Evolutionary conservation across 768 basidiomycete species (phyloP).

Genomic region (Pleurotus giganteus): DNA sequence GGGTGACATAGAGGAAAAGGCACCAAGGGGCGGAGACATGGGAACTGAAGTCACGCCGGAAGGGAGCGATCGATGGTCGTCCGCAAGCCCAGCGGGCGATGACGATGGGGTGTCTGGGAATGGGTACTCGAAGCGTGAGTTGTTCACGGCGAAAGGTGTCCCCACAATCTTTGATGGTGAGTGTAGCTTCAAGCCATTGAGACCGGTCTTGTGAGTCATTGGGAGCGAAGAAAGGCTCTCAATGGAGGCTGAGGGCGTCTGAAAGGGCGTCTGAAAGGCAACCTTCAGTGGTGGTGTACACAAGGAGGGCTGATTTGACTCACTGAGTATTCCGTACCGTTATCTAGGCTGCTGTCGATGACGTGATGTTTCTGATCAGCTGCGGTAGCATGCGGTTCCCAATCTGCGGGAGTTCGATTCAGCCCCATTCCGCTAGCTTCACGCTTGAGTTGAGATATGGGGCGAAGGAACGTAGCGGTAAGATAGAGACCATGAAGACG

Average conservation of each 20-base stretch:
- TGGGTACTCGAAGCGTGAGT: slow-evolving; percentile 30
- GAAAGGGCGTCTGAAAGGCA: not conserved
- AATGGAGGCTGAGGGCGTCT: not conserved
- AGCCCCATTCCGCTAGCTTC: not conserved
- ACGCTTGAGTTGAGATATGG: not conserved
- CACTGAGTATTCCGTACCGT: not conserved
- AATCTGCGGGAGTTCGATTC: not conserved
- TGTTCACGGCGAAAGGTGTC: slow-evolving; percentile 30
- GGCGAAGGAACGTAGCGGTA: not conserved
- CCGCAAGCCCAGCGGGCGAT: not conserved
- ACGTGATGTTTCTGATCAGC: not conserved
- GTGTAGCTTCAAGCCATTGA: slow-evolving; percentile 15
- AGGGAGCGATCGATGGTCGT: not conserved
- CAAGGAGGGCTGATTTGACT: not conserved
- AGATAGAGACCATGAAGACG: not conserved
- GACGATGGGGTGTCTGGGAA: slow-evolving; percentile 20
- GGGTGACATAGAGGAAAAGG: not conserved
- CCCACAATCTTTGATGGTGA: slow-evolving; percentile 30
- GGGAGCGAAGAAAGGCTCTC: not conserved
- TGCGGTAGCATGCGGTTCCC: not conserved
- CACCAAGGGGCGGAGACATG: not conserved
- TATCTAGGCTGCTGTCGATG: not conserved
- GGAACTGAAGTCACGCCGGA: not conserved
- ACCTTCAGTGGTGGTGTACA: not conserved
- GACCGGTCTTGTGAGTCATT: not conserved